Evolutionary conservation across 2,329 filamentous ascomycete species (phyloP).

Genomic region (Colletotrichum orchidophilum): DNA sequence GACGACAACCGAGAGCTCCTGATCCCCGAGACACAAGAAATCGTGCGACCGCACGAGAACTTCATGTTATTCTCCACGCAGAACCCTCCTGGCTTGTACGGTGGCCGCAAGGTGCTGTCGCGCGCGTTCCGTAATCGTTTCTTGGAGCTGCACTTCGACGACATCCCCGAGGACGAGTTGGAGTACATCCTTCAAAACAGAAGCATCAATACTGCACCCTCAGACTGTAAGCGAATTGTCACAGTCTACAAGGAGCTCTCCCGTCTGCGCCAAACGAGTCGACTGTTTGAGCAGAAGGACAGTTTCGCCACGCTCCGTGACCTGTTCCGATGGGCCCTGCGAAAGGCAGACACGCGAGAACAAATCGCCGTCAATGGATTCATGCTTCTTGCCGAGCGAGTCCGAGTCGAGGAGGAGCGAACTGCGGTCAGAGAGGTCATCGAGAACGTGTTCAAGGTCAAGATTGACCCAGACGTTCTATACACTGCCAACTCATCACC

Average conservation of each 20-base stretch:
- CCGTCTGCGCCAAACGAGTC: constrained; percentile 84
- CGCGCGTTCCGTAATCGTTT: constrained; percentile 97
- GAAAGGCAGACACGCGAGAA: constrained; percentile 85
- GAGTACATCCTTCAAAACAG: constrained; percentile 90
- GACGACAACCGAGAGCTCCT: constrained; percentile 97
- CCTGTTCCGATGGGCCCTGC: constrained; percentile 92
- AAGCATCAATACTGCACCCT: constrained; percentile 86
- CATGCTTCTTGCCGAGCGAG: constrained; percentile 94
- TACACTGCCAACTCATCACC: constrained; percentile 72
- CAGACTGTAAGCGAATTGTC: constrained; percentile 91
- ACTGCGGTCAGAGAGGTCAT: constrained; percentile 86
- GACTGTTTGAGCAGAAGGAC: constrained; percentile 96
- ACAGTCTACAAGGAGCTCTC: constrained; percentile 94
- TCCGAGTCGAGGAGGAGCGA: constrained; percentile 90
- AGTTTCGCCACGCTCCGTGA: constrained; percentile 97
- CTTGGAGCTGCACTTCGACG: constrained; percentile 95
- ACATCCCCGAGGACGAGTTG: constrained; percentile 94
- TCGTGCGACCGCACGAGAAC: constrained; percentile 89
- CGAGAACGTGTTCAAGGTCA: constrained; percentile 88
- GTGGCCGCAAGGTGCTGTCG: constrained; percentile 91
- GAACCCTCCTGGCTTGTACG: constrained; percentile 94
- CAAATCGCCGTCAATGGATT: constrained; percentile 93
- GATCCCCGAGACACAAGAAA: constrained; percentile 95
- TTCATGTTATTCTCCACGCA: constrained; percentile 99
- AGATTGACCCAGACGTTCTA: constrained; percentile 76